These are phyloP conservation scores for Poa pratensis DNA, from an alignment of 176 grass and related monocot genomes.

Conservation along the genomic window DNA sequence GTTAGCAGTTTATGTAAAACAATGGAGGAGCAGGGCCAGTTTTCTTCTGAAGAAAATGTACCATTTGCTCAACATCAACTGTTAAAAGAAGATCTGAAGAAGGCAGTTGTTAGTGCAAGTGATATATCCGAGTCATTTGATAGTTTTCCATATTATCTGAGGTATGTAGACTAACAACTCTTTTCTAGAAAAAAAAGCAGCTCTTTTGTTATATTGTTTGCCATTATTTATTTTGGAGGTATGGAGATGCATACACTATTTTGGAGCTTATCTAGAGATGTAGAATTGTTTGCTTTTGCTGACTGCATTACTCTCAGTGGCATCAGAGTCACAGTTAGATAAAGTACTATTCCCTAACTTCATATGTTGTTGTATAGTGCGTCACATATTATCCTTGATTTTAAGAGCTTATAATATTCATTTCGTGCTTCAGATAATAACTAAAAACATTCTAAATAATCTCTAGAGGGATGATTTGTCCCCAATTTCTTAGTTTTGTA, in stretches of 20 bases:
- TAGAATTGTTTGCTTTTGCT: not conserved
- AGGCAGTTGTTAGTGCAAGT: slow-evolving; percentile 61
- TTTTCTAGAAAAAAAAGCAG: not conserved
- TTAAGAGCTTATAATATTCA: not conserved
- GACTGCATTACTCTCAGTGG: not conserved
- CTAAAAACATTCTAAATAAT: not conserved
- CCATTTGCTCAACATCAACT: slow-evolving; percentile 52
- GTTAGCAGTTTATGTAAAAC: slow-evolving; percentile 65
- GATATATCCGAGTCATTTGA: slow-evolving; percentile 82
- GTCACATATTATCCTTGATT: not conserved
- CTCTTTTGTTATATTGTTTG: slow-evolving; percentile 12
- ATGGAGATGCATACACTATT: not conserved
- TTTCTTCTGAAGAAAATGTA: slow-evolving; percentile 46
- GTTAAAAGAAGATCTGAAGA: slow-evolving; percentile 85
- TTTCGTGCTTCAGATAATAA: slow-evolving; percentile 4
- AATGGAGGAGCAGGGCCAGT: slow-evolving; percentile 61
- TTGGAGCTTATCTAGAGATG: slow-evolving; percentile 1
- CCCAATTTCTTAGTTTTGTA: slow-evolving; percentile 11
- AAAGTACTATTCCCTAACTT: not conserved
- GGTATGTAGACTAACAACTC: slow-evolving; percentile 52
- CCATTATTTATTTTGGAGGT: not conserved
- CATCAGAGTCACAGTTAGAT: not conserved
- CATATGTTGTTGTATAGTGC: not conserved
- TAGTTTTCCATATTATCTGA: slow-evolving; percentile 89
- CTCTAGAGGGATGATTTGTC: not conserved